Base-by-base conservation (phyloP, 768 basidiomycete species). In the Pleurotus platypus region DNA sequence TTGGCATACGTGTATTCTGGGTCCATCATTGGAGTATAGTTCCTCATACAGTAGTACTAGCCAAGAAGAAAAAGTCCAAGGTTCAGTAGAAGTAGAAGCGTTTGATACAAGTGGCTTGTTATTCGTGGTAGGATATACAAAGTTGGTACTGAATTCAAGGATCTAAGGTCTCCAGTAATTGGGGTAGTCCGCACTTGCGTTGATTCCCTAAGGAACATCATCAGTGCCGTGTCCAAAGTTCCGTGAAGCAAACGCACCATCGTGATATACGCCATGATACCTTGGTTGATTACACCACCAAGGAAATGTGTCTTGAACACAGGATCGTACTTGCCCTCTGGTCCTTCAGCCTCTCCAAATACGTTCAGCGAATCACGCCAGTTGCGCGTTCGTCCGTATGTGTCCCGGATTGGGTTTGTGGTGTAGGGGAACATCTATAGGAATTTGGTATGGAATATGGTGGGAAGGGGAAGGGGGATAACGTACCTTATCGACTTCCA, bases 281-380 rank as follows among this genome's bases (percentile, higher is more conserved):
- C 81, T 58, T 83, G 81, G 11, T 67, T 67, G 16, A 83, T 66
- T 0, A 83, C 78, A 1, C 78, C 78, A 1, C 81, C 81, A 16
- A 82, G 66, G 3, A 81, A 58, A 53, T 83, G 76, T 12, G 77
- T 69, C 58, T 74, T 78, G 67, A 83, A 82, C 12, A 82, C 70
- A 12, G 81, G 81, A 61, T 81, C 75, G 56, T 83, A 83, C 47
- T 75, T 62, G 12, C 76, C 74, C 63, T 83, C 76, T 5, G 75
- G 75, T 1, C 78, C 79, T 47, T 74, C 73, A 48, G 75, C 74
- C 50, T 80, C 80, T 38, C 78, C 75, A 57, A 82, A 83, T 57
- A 83, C 79, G 49, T 82, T 82, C 22, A 83, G 65, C 24, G 77
- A 78, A 57, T 83, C 81, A 30, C 75, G 71, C 70, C 75, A 75